A percentile compares a stretch with the other conserved stretches of the same genome.
Evolutionary conservation across 495 filamentous ascomycete genomes (phyloP).

Genomic region (Penicillium canescens): DNA sequence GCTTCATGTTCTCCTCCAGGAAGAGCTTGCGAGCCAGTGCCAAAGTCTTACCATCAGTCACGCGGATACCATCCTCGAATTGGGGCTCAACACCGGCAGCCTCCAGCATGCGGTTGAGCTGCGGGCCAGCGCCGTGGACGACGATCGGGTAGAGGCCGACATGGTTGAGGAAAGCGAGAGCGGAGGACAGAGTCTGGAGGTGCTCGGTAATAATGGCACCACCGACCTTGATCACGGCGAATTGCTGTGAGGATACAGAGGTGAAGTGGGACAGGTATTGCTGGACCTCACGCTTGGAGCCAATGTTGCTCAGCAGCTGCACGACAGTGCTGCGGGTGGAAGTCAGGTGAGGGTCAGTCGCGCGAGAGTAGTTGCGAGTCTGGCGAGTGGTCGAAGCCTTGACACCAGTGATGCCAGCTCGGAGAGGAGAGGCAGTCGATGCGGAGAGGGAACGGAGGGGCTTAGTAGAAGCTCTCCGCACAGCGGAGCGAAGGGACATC

Average conservation of each 20-base stretch:
- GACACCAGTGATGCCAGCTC: constrained; percentile 26
- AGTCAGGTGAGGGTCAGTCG: constrained; percentile 47
- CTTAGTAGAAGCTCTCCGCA: constrained; percentile 52
- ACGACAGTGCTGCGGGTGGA: constrained; percentile 86
- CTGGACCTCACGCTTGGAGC: constrained; percentile 95
- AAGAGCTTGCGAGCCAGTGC: constrained; percentile 89
- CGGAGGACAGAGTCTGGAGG: constrained; percentile 82
- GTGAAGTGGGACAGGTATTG: constrained; percentile 98
- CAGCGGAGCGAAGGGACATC: constrained; percentile 51
- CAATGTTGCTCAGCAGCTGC: constrained; percentile 92
- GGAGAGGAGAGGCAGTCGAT: constrained; percentile 35
- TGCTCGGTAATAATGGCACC: constrained; percentile 97
- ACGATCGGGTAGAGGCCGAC: constrained; percentile 95
- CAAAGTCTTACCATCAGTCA: constrained; percentile 95
- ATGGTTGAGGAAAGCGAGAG: constrained; percentile 89
- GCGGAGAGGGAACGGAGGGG: constrained; percentile 50
- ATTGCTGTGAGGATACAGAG: constrained; percentile 95
- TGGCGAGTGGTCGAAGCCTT: constrained; percentile 30
- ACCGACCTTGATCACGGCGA: constrained; percentile 98
- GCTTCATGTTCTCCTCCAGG: constrained; percentile 92
- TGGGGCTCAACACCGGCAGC: constrained; percentile 91
- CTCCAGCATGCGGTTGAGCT: constrained; percentile 92
- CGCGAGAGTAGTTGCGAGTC: constrained; percentile 47
- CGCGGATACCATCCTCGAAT: constrained; percentile 94
- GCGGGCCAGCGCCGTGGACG: constrained; percentile 93